A percentile compares a stretch with the other conserved stretches of the same genome.
Evolutionary conservation across 305 asterid genomes (phyloP).

Genomic region (Solanum chacoense): DNA sequence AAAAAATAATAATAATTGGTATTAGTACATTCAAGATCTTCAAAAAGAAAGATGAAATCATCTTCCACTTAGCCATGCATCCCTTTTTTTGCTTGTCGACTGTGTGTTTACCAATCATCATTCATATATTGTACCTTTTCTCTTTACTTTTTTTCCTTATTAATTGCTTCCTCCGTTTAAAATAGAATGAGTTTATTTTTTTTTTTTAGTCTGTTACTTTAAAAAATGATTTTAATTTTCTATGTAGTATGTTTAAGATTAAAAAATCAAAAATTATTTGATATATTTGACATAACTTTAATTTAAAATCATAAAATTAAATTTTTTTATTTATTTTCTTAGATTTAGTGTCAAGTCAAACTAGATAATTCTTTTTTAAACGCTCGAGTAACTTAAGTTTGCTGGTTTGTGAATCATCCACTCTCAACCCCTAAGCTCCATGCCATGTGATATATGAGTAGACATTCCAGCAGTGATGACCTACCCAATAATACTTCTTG

Average conservation of each 20-base stretch:
- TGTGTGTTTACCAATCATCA: not conserved
- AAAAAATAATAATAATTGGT: not conserved
- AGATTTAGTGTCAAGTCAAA: too few relatives aligned
- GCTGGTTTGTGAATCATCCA: not conserved
- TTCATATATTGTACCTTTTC: not conserved
- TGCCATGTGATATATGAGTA: not conserved
- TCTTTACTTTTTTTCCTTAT: not conserved
- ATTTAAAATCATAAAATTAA: too few relatives aligned
- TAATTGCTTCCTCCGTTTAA: too few relatives aligned
- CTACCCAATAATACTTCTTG: not conserved
- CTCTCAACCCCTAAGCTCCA: not conserved
- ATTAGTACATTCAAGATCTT: not conserved
- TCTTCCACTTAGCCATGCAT: not conserved
- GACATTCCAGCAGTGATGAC: not conserved
- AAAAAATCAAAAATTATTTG: too few relatives aligned
- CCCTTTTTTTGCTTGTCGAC: not conserved
- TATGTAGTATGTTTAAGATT: accelerated
- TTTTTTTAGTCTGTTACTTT: too few relatives aligned
- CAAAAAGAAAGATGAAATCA: not conserved
- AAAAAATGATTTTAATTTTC: too few relatives aligned
- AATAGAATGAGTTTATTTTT: too few relatives aligned
- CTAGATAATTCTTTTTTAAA: too few relatives aligned
- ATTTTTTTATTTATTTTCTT: too few relatives aligned
- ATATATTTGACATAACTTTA: too few relatives aligned
- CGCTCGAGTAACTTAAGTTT: too few relatives aligned